A percentile compares a stretch with the other conserved stretches of the same genome.
These are phyloP conservation scores for Graphilbum fragrans DNA, from an alignment of 2,329 filamentous ascomycete genomes.

Conservation along the genomic window DNA sequence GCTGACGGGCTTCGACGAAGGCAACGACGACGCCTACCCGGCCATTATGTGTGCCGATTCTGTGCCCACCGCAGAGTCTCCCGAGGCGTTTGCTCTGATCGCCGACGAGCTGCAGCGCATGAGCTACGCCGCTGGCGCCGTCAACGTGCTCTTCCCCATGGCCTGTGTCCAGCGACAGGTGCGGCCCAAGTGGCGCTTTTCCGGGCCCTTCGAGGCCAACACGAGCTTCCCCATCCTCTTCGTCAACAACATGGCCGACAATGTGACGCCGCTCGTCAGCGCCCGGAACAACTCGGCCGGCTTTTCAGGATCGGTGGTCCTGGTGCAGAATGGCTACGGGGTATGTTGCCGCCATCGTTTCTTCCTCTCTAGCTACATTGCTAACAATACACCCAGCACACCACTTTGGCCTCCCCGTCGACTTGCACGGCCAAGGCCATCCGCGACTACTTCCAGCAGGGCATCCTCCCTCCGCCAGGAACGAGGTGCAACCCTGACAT, in stretches of 20 bases:
- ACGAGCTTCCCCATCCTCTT: slow-evolving; percentile 31
- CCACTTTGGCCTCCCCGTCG: slow-evolving; percentile 30
- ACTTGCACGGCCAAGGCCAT: slow-evolving; percentile 27
- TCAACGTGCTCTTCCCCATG: slow-evolving; percentile 27
- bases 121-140: slow-evolving; percentile 29
- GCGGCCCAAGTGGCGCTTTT: slow-evolving; percentile 25
- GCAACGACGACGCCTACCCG: slow-evolving; percentile 26
- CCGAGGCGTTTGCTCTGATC: slow-evolving; percentile 22
- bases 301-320: slow-evolving; percentile 24
- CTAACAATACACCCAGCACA: too few relatives aligned
- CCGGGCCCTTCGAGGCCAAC: slow-evolving; percentile 12
- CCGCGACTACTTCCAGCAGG: slow-evolving; percentile 30
- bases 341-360: too few relatives aligned
- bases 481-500: slow-evolving; percentile 7
- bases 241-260: slow-evolving; percentile 27
- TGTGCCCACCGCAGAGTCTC: slow-evolving; percentile 17
- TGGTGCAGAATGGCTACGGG: slow-evolving; percentile 38
- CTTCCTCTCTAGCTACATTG: too few relatives aligned
- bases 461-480: slow-evolving; percentile 23
- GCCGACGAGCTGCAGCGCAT: slow-evolving; percentile 20
- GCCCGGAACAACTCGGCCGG: slow-evolving; percentile 10
- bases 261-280: slow-evolving; percentile 31
- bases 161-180: slow-evolving; percentile 25
- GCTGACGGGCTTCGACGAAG: neutral
- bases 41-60: slow-evolving; percentile 33